Evolutionary conservation across 768 basidiomycete species (phyloP), one percentile per base, ranked within the genome.

Genomic region (Hirschioporus abietinus): DNA sequence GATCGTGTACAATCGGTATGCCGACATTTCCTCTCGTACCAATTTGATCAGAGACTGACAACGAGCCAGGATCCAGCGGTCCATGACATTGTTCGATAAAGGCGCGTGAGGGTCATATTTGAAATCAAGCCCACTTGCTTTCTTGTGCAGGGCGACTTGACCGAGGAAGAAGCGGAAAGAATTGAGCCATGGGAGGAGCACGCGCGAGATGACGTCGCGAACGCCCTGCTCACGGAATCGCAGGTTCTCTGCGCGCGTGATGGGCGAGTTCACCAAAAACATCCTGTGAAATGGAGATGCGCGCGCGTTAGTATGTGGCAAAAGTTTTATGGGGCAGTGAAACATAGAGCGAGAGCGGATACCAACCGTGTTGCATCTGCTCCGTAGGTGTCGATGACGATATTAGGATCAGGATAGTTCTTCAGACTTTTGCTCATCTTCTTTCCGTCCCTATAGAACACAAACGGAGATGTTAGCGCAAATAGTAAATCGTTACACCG

Each of bases 341-440:
- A 34, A 24, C 12, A 34, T 60, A 1, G 59, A 34, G 35, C 18
- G 27, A 30, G 57, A 30, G 30, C 30, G 30, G 10, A 52, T 10
- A 63, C 74, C 65, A 68, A 93, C 92, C 95, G 88, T 65, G 94
- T 92, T 0, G 96, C 96, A 76, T 99, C 97, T 25, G 96, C 96
- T 61, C 97, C 96, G 76, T 93, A 98, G 70, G 87, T 86, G 74
- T 95, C 83, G 68, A 99, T 89, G 76, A 99, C 85, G 64, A 95
- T 70, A 76, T 88, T 94, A 8, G 97, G 97, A 76, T 99, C 97
- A 26, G 97, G 96, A 76, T 95, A 99, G 78, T 99, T 99, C 77
- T 88, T 89, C 67, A 96, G 79, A 77, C 93, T 96, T 80, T 99
- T 99, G 79, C 93, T 95, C 97, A 99, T 99, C 82, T 99, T 99